These are phyloP conservation scores for Crithidia brevicula DNA, from an alignment of 208 protist genomes.

Conservation along the genomic window DNA sequence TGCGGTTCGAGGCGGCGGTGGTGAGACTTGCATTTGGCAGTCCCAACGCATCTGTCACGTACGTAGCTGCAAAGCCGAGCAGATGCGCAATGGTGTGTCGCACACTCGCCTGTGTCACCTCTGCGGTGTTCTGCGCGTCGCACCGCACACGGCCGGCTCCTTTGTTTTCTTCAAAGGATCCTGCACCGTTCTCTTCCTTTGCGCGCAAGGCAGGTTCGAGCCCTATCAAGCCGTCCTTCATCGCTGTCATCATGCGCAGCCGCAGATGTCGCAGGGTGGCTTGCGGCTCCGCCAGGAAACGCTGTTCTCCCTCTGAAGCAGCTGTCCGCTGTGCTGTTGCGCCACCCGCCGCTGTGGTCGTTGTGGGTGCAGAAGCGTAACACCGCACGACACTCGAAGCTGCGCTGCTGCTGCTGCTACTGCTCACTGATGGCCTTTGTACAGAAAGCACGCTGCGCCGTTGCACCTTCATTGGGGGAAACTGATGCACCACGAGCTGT, in stretches of 20 bases:
- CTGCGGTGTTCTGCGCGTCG: neutral
- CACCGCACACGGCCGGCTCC: neutral
- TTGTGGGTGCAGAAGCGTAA: neutral
- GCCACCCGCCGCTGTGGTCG: neutral
- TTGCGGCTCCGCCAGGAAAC: constrained; percentile 56
- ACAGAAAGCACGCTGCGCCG: constrained; percentile 33
- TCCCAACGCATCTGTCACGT: constrained; percentile 26
- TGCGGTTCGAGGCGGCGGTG: too few species aligned
- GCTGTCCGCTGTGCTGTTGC: neutral
- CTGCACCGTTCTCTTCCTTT: too few species aligned
- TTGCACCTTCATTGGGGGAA: constrained; percentile 65
- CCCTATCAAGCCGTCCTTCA: neutral
- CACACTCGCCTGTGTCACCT: constrained; percentile 16
- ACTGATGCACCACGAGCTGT: constrained; percentile 65
- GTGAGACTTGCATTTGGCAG: neutral
- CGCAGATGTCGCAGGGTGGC: constrained; percentile 40
- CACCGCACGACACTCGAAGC: neutral
- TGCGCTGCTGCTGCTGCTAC: too few species aligned
- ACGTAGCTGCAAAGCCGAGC: constrained; percentile 20
- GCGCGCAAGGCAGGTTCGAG: too few species aligned
- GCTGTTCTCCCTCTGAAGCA: constrained; percentile 25
- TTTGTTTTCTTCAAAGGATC: neutral
- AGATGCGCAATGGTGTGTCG: constrained; percentile 23
- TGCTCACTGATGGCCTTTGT: neutral
- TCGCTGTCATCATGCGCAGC: constrained; percentile 12